A percentile compares a stretch with the other conserved stretches of the same genome.
Evolutionary conservation across 306 rosid species (phyloP).

Genomic region (Carpinus viminea): DNA sequence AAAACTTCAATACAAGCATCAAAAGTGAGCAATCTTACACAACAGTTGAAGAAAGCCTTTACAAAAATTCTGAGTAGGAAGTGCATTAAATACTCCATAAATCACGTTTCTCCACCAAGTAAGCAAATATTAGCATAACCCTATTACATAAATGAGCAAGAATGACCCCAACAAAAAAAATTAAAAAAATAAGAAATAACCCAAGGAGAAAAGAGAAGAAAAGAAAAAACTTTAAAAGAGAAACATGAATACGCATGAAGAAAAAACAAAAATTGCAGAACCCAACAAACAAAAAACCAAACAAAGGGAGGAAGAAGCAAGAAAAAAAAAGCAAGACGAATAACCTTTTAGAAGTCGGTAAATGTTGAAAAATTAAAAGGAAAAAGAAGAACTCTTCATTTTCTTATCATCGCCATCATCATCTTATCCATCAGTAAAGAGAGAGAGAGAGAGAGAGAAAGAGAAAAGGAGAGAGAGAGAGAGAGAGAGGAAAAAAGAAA

Average conservation of each 20-base stretch:
- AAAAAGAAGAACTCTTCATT: neutral
- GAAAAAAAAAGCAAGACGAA: neutral
- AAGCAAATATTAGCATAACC: neutral
- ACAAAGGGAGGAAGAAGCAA: neutral
- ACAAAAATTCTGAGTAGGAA: neutral
- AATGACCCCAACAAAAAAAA: constrained; percentile 2
- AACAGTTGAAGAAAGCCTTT: neutral
- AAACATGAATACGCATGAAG: neutral
- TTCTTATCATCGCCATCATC: constrained; percentile 23
- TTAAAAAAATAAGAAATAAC: constrained; percentile 1
- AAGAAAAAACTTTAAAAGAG: neutral
- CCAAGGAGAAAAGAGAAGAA: neutral
- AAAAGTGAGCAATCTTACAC: constrained; percentile 1
- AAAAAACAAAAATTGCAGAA: neutral
- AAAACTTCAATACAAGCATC: neutral
- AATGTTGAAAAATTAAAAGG: neutral
- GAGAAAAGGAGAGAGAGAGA: neutral
- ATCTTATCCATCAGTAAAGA: neutral
- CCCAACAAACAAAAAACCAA: neutral
- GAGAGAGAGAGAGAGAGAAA: constrained; percentile 1
- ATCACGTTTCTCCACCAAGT: neutral
- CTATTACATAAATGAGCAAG: neutral
- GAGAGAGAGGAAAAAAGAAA: neutral
- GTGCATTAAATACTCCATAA: neutral
- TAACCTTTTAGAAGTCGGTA: constrained; percentile 5